Conservation (phyloP, 177 flowering plant genomes). For the Tripterygium wilfordii region DNA sequence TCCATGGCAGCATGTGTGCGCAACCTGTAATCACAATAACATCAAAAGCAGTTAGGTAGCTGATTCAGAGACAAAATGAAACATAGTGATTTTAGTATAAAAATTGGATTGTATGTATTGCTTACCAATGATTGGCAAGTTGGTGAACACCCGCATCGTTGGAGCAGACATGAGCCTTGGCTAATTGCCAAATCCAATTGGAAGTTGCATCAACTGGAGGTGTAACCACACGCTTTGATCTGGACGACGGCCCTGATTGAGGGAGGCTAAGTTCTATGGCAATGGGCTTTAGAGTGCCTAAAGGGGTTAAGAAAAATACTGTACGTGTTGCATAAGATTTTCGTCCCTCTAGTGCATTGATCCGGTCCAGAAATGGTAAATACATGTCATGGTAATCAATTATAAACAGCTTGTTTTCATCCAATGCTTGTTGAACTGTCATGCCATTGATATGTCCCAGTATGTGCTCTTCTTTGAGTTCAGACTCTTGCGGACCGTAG, state of each 20-base stretch:
- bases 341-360: slow-evolving; percentile 80
- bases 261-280: slow-evolving; percentile 94
- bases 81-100: background rate
- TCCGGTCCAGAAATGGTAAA: slow-evolving; percentile 76
- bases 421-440: slow-evolving; percentile 86
- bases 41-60: background rate
- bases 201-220: slow-evolving; percentile 72
- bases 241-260: slow-evolving; percentile 16
- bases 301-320: slow-evolving; percentile 55
- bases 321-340: slow-evolving; percentile 91
- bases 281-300: slow-evolving; percentile 79
- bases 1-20: slow-evolving; percentile 84
- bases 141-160: slow-evolving; percentile 97
- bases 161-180: slow-evolving; percentile 88
- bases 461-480: slow-evolving; percentile 79
- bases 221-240: slow-evolving; percentile 65
- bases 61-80: background rate
- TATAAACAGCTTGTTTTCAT: slow-evolving; percentile 64
- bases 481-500: slow-evolving; percentile 75
- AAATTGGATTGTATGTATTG: background rate
- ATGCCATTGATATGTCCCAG: slow-evolving; percentile 58
- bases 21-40: slow-evolving; percentile 35
- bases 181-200: slow-evolving; percentile 87
- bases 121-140: slow-evolving; percentile 84
- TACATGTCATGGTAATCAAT: slow-evolving; percentile 78